Evolutionary conservation across 2,329 filamentous ascomycete species (phyloP), one percentile per base, ranked within the genome.

Genomic region (Phialophora verrucosa): DNA sequence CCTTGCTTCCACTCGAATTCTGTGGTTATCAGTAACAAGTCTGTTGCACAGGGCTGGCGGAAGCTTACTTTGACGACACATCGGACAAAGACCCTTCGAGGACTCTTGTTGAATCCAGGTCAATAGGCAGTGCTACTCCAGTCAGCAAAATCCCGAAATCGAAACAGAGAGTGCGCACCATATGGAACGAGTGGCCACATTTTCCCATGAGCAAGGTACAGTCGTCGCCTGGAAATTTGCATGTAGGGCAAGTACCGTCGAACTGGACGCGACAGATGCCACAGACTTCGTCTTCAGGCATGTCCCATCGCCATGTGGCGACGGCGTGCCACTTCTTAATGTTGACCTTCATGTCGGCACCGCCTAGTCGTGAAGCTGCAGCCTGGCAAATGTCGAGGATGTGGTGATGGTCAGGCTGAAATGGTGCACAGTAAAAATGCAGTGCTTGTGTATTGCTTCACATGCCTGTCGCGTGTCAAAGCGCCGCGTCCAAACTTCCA

Each of bases 241-340:
- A 99, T 63, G 93, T 96, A 55, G 95, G 93, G 82, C 95, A 99
- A 29, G 95, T 98, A 66, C 93, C 94, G 78, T 99, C 95, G 77
- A 98, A 99, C 75, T 97, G 91, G 69, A 96, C 93, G 77, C 96
- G 94, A 80, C 95, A 99, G 81, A 99, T 99, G 74, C 95, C 95
- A 74, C 95, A 99, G 69, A 98, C 93, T 77, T 99, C 94, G 81
- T 97, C 94, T 74, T 97, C 93, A 27, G 94, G 93, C 75, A 98
- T 91, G 77, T 98, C 92, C 95, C 95, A 99, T 71, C 92, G 89
- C 95, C 95, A 99, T 63, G 93, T 94, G 20, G 95, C 95, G 69
- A 99, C 92, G 3, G 93, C 91, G 75, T 95, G 90, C 92, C 94
- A 98, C 76, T 92, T 87, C 75, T 90, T 91, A 80, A 98, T 95